Evolutionary conservation across 257 asterid species (phyloP), one percentile per base, ranked within the genome.

Genomic region (Leptodermis oblonga): DNA sequence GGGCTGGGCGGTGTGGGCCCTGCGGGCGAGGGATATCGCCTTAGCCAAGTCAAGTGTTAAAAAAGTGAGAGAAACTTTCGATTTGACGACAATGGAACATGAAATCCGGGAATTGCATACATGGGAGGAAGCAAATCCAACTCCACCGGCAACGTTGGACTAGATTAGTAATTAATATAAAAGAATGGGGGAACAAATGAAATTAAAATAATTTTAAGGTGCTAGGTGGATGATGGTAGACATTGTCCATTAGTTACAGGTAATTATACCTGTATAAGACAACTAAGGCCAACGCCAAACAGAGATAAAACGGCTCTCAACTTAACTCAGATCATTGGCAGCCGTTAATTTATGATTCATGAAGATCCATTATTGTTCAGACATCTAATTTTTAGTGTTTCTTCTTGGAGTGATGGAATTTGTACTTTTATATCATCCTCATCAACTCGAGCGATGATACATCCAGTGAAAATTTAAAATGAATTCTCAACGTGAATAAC

Each of bases 351-450:
- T 59, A 48, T 9, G 2, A 56, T 30, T 73, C 62, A 73, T 36
- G 63, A 37, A 48, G n/a, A n/a, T n/a, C n/a, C n/a, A n/a, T n/a
- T n/a, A 14, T 1, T 43, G 63, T 59, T n/a, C 60, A 71, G 70
- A 22, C 7, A 67, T 84, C 81, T 85, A 79, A 83, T 85, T 77
- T 86, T 84, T 86, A 82, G 89, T 82, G 89, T 72, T 67, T 77
- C 81, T 86, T 78, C n/a, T n/a, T n/a, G 87, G 82, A 74, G 76
- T 69, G 72, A 77, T 86, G 62, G n/a, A 82, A 84, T 67, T 70
- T 62, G 69, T 11, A 62, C 20, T 12, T 34, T 3, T 34, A 34
- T 34, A 34, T 34, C 6, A n/a, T 34, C 39, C 18, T 60, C 28
- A 60, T 60, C 46, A 34, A 15, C 73, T 77, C 81, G 63, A 74